phyloP scores from a whole-genome alignment of 805 yeast genomes.

The Dipodascopsis uninucleata region DNA sequence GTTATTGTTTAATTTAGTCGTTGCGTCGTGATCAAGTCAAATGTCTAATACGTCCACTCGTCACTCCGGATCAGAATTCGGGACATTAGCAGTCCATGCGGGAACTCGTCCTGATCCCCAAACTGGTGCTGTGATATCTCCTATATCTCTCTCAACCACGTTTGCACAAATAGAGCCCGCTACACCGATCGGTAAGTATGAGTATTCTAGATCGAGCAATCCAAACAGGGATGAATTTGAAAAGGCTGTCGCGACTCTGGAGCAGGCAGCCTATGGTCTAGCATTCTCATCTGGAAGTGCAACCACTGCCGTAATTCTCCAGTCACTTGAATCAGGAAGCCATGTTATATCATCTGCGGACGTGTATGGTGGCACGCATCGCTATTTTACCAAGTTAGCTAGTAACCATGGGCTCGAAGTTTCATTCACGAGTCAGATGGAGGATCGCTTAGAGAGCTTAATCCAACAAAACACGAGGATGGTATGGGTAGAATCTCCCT shows the following conservation, averaged over 20 bases:
- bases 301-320: slow-evolving; percentile 71
- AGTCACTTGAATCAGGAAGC: slow-evolving; percentile 64
- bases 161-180: slow-evolving; percentile 78
- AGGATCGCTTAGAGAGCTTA: slow-evolving; percentile 52
- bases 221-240: slow-evolving; percentile 85
- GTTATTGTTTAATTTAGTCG: too few species aligned
- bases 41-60: too few species aligned
- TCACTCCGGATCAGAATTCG: too few species aligned
- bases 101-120: slow-evolving; percentile 67
- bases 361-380: slow-evolving; percentile 88
- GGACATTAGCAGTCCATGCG: slow-evolving; percentile 79
- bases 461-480: slow-evolving; percentile 57
- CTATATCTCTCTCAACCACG: slow-evolving; percentile 79
- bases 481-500: slow-evolving; percentile 87
- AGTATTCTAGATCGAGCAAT: slow-evolving; percentile 79
- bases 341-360: slow-evolving; percentile 79
- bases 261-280: slow-evolving; percentile 67
- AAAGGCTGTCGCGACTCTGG: slow-evolving; percentile 72
- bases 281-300: slow-evolving; percentile 88
- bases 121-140: slow-evolving; percentile 85
- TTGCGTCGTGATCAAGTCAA: too few species aligned
- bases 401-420: slow-evolving; percentile 70
- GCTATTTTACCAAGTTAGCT: slow-evolving; percentile 85
- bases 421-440: slow-evolving; percentile 62
- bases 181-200: slow-evolving; percentile 71